Evolutionary conservation across 2,329 filamentous ascomycete genomes (phyloP), one percentile per base, ranked within the genome.

Genomic region (Juglanconis juglandina): DNA sequence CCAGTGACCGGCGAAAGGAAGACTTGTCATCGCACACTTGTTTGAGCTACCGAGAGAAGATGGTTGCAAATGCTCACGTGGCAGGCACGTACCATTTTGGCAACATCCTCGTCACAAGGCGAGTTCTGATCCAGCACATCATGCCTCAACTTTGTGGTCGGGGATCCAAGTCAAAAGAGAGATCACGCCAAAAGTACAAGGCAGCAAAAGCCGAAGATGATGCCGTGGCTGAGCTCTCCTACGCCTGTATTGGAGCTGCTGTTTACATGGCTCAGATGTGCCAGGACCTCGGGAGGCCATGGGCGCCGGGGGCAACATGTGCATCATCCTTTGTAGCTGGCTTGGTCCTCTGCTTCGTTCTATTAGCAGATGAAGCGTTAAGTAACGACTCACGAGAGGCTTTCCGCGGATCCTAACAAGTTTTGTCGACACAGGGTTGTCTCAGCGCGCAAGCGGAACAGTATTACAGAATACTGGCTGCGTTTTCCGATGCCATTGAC

Each of bases 11-110:
- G 11, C 47, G 50, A 24, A 56, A 48, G 11, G 44, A 46, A 4
- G 39, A 52, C 24, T 8, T 8, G 5, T 11, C 39, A 17, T 14
- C 17, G 14, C 37, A 33, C n/a, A 24, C 56, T 8, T 47, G 46
- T 4, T 32, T 47, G 3, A 46, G 33, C 6, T 56, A 62, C 9
- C 51, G 60, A 34, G 56, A 62, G 35, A 58, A 41, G 47, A 58
- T 62, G 55, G 46, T 66, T 37, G 66, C 63, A 13, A 62, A 60
- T 6, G 56, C 66, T 5, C 66, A 67, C 42, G 59, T 64, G 0
- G 59, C 64, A 13, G 61, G 65, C n/a, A 58, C 62, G 3, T 67
- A 67, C 42, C 66, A 67, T 49, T 67, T 67, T 56, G 66, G 62
- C 33, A 63, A 66, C 17, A 66, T 64, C 3, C 59, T 66, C 3